phyloP scores from a whole-genome alignment of 495 filamentous ascomycete species.

The Pyrenopolyporus hunteri region DNA sequence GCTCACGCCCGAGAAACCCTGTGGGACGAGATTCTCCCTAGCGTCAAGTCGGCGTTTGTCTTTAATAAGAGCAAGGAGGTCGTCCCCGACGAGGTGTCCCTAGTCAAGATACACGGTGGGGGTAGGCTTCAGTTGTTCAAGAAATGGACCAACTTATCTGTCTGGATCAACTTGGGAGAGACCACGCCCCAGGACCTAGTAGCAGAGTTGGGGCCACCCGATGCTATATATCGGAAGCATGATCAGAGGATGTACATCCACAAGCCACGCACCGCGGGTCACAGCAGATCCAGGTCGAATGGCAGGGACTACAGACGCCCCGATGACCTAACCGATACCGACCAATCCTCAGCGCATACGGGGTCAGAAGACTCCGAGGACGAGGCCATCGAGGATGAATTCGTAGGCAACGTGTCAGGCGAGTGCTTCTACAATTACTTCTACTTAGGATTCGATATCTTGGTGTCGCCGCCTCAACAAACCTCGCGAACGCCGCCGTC shows the following conservation, averaged over 20 bases:
- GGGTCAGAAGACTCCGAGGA: conserved; percentile 78
- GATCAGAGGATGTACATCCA: conserved; percentile 93
- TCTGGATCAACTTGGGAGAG: conserved; percentile 74
- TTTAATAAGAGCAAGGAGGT: conserved; percentile 66
- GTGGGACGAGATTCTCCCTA: conserved; percentile 74
- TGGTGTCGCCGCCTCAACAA: conserved; percentile 76
- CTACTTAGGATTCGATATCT: conserved; percentile 91
- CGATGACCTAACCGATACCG: conserved; percentile 75
- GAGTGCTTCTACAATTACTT: conserved; percentile 99
- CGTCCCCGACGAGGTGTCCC: conserved; percentile 79
- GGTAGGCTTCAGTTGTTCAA: conserved; percentile 79
- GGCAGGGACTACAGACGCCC: conserved; percentile 57
- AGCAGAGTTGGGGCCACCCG: conserved; percentile 89
- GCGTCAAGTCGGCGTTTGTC: conserved; percentile 59
- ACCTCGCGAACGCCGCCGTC: conserved; percentile 68
- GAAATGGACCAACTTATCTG: conserved; percentile 58
- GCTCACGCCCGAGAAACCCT: conserved; percentile 74
- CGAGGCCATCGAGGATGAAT: conserved; percentile 60
- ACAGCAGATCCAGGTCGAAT: conserved; percentile 53
- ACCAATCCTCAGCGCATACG: conserved; percentile 79
- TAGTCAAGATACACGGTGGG: conserved; percentile 73
- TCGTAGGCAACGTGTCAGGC: conserved; percentile 55
- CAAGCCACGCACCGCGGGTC: conserved; percentile 58
- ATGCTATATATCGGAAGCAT: conserved; percentile 92
- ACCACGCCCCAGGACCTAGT: conserved; percentile 91